These are phyloP conservation scores for Ottelia alismoides DNA, from an alignment of 106 monocot genomes.

Conservation along the genomic window DNA sequence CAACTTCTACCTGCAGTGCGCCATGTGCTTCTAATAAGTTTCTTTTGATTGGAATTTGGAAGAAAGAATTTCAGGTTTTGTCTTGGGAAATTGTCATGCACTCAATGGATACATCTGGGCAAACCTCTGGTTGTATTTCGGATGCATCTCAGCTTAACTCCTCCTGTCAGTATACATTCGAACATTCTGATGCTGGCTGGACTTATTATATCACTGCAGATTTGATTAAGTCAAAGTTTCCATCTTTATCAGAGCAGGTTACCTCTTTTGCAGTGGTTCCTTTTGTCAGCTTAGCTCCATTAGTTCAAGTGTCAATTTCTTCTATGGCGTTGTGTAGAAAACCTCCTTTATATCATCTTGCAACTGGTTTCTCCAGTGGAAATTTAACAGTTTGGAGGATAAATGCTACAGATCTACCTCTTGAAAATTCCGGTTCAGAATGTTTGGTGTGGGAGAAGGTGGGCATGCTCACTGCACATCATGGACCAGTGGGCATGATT, in stretches of 20 bases:
- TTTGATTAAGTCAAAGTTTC: constrained; percentile 33
- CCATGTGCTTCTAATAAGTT: constrained; percentile 38
- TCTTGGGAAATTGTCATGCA: constrained; percentile 75
- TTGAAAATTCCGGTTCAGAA: constrained; percentile 15
- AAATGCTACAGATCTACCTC: constrained; percentile 6
- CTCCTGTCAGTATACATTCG: constrained; percentile 12
- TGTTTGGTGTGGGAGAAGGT: constrained; percentile 53
- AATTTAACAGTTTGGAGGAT: constrained; percentile 81
- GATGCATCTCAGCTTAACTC: constrained; percentile 6
- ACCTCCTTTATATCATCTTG: constrained; percentile 40
- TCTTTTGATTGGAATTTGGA: constrained; percentile 53
- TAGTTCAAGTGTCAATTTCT: constrained; percentile 8
- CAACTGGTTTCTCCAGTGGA: constrained; percentile 76
- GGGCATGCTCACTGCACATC: constrained; percentile 57
- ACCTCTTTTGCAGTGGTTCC: constrained; percentile 42
- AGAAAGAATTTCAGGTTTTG: constrained; percentile 37
- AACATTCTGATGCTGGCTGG: constrained; percentile 19
- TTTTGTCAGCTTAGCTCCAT: constrained; percentile 14
- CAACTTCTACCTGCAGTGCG: constrained; percentile 23
- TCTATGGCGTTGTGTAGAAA: constrained; percentile 2
- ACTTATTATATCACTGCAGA: constrained; percentile 22
- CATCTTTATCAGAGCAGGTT: constrained; percentile 17
- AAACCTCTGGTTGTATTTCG: constrained; percentile 10
- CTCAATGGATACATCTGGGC: constrained; percentile 24
- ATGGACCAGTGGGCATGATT: constrained; percentile 49